These are phyloP conservation scores for Tetrapisispora fleetii DNA, from an alignment of 805 yeast species.

Conservation along the genomic window DNA sequence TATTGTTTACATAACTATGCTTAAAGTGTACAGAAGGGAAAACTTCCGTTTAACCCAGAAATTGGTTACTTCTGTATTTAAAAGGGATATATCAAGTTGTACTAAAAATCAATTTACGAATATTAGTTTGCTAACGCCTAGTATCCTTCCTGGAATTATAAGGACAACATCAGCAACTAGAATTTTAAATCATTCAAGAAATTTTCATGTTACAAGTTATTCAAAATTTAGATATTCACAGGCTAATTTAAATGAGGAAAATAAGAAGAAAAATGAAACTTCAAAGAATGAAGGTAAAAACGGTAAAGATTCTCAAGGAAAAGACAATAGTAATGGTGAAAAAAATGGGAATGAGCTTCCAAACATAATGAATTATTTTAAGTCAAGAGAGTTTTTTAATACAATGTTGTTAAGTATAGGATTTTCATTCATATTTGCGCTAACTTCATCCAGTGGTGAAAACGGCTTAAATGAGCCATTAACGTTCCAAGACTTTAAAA, in stretches of 20 bases:
- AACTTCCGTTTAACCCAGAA: background rate
- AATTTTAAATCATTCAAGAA: background rate
- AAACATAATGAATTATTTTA: slow-evolving; percentile 29
- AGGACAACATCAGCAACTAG: background rate
- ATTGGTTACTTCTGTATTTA: background rate
- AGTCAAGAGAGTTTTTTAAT: slow-evolving; percentile 35
- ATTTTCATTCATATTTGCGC: slow-evolving; percentile 30
- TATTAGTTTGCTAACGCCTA: background rate
- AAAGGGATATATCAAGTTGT: background rate
- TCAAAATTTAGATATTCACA: background rate
- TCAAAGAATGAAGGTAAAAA: background rate
- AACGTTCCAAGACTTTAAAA: slow-evolving; percentile 76
- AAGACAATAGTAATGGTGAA: slow-evolving; percentile 1
- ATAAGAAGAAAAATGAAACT: background rate
- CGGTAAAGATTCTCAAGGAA: background rate
- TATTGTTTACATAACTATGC: background rate
- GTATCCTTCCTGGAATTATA: background rate
- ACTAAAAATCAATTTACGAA: background rate
- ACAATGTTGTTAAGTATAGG: slow-evolving; percentile 33
- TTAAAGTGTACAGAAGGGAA: background rate
- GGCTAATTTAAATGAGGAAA: background rate
- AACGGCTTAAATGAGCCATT: slow-evolving; percentile 25
- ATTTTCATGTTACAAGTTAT: background rate
- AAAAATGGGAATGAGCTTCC: slow-evolving; percentile 5
- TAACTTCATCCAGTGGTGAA: slow-evolving; percentile 21